phyloP scores from a whole-genome alignment of 805 yeast genomes.

The Saccharomycopsis selenospora region DNA sequence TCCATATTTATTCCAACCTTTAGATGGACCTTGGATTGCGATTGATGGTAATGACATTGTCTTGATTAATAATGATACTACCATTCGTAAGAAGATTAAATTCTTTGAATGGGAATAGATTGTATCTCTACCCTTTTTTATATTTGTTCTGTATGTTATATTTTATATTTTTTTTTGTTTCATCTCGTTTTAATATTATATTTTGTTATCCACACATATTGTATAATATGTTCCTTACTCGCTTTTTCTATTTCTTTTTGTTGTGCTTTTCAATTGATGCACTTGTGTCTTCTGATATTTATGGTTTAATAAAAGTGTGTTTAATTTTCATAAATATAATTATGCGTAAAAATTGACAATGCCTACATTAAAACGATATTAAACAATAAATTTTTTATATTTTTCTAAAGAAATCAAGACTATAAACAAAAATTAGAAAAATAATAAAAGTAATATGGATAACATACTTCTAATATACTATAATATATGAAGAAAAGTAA shows the following conservation, averaged over 20 bases:
- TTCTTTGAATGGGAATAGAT: constrained; percentile 38
- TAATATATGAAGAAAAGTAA: too few species aligned
- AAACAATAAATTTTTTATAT: too few species aligned
- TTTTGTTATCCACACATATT: neutral
- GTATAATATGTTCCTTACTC: neutral
- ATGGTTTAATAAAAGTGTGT: too few species aligned
- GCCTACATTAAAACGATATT: too few species aligned
- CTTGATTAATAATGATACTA: constrained; percentile 39
- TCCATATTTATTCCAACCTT: constrained; percentile 58
- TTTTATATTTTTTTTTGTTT: neutral
- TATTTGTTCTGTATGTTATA: neutral
- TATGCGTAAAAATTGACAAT: too few species aligned
- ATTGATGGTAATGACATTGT: constrained; percentile 50
- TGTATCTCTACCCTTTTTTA: neutral
- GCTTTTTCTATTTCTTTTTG: neutral
- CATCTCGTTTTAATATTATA: neutral
- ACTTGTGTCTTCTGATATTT: too few species aligned
- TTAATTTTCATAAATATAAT: too few species aligned
- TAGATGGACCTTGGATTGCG: constrained; percentile 85
- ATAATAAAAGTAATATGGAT: too few species aligned
- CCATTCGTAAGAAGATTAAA: constrained; percentile 31
- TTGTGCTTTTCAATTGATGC: neutral
- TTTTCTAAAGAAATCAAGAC: too few species aligned
- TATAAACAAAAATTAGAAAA: too few species aligned
- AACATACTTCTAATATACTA: too few species aligned